These are phyloP conservation scores for Aureobasidium sp. DNA, from an alignment of 2,329 filamentous ascomycete species.

Conservation along the genomic window DNA sequence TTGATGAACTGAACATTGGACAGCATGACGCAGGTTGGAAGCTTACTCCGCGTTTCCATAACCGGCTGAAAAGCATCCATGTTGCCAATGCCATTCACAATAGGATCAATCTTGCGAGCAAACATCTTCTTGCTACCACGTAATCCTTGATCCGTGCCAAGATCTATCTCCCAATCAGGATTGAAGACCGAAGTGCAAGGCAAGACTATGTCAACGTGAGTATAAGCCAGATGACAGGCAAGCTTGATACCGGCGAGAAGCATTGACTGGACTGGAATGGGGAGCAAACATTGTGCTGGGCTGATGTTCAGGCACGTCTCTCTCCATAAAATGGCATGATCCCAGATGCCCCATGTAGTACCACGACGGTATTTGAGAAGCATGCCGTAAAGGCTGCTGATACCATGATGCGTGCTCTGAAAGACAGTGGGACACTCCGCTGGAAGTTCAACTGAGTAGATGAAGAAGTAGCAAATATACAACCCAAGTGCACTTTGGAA, in stretches of 20 bases:
- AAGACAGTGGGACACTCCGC: slow-evolving; percentile 47
- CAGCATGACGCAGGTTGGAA: slow-evolving; percentile 58
- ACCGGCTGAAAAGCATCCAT: slow-evolving; percentile 58
- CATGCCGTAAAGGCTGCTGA: slow-evolving; percentile 49
- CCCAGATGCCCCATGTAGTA: slow-evolving; percentile 51
- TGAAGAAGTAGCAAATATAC: slow-evolving; percentile 39
- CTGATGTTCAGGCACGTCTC: slow-evolving; percentile 33
- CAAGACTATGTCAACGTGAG: slow-evolving; percentile 54
- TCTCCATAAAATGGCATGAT: slow-evolving; percentile 52
- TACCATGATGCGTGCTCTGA: slow-evolving; percentile 51
- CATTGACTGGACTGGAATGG: slow-evolving; percentile 35
- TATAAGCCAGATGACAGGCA: slow-evolving; percentile 35
- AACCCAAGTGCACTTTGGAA: slow-evolving; percentile 30
- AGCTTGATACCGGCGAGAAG: slow-evolving; percentile 36
- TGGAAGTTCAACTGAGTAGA: slow-evolving; percentile 45
- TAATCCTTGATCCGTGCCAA: slow-evolving; percentile 51
- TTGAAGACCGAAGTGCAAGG: slow-evolving; percentile 57
- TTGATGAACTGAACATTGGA: slow-evolving; percentile 55
- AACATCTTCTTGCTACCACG: slow-evolving; percentile 53
- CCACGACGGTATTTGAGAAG: slow-evolving; percentile 50
- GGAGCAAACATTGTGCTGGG: slow-evolving; percentile 36
- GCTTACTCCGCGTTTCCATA: slow-evolving; percentile 51
- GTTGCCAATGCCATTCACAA: slow-evolving; percentile 59
- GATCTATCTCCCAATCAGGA: slow-evolving; percentile 57
- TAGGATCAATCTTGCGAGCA: slow-evolving; percentile 55